Conservation (phyloP, 331 rosid species). For the Acacia concinna region DNA sequence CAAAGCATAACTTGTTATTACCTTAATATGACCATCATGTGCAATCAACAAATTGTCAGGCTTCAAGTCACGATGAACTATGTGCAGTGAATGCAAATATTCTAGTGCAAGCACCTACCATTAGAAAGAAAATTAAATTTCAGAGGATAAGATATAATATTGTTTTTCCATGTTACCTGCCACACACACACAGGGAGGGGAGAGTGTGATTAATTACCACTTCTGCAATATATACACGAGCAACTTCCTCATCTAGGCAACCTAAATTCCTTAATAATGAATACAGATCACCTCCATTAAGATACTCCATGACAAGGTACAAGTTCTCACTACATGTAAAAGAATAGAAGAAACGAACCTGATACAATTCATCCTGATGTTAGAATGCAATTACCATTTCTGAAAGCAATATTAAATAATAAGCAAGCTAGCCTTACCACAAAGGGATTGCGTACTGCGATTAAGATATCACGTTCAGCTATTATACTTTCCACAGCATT, state of each 20-base stretch:
- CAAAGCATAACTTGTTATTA: constrained; percentile 28
- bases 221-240: constrained; percentile 97
- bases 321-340: constrained; percentile 94
- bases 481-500: constrained; percentile 99
- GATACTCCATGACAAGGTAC: constrained; percentile 99
- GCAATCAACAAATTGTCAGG: constrained; percentile 97
- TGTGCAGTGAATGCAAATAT: constrained; percentile 83
- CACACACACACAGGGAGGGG: not conserved
- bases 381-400: constrained; percentile 29
- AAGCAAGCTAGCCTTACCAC: constrained; percentile 67
- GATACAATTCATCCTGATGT: constrained; percentile 39
- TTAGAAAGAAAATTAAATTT: constrained; percentile 14
- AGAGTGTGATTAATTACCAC: constrained; percentile 35
- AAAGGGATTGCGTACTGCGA: constrained; percentile 97
- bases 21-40: constrained; percentile 98
- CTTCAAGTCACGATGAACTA: constrained; percentile 98
- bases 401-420: constrained; percentile 28
- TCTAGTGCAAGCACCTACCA: constrained; percentile 93
- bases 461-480: constrained; percentile 98
- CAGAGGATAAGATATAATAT: not conserved
- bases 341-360: constrained; percentile 99
- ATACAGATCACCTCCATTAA: constrained; percentile 96
- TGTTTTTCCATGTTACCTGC: not conserved
- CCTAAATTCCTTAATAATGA: constrained; percentile 96
- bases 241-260: constrained; percentile 94